These are phyloP conservation scores for Themeda triandra DNA, from an alignment of 176 grass and related monocot genomes.

Conservation along the genomic window DNA sequence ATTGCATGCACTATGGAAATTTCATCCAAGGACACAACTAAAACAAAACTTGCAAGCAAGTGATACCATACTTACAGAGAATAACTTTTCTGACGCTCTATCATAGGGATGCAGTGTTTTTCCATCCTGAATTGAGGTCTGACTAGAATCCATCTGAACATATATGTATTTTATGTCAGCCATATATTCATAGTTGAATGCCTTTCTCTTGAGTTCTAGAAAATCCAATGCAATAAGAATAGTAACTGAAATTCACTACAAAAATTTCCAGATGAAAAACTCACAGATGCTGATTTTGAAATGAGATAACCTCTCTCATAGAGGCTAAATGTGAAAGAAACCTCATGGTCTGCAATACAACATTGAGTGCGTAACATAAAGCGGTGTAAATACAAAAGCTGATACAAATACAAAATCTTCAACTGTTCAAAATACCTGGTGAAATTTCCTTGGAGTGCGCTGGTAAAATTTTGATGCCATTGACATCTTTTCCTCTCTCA, in stretches of 20 bases:
- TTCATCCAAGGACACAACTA: background rate
- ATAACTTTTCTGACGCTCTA: constrained; percentile 77
- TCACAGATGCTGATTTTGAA: constrained; percentile 68
- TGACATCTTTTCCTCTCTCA: constrained; percentile 23
- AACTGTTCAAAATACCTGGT: constrained; percentile 34
- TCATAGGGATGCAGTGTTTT: constrained; percentile 97
- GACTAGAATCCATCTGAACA: constrained; percentile 62
- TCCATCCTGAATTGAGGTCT: constrained; percentile 49
- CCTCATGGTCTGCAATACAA: constrained; percentile 66
- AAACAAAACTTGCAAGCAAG: constrained; percentile 6
- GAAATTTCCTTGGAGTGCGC: constrained; percentile 31
- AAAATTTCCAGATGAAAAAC: constrained; percentile 37
- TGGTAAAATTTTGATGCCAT: constrained; percentile 45
- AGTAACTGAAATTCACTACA: background rate
- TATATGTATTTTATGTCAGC: constrained; percentile 29
- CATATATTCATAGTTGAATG: background rate
- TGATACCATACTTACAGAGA: constrained; percentile 74
- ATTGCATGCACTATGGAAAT: background rate
- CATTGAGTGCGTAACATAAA: constrained; percentile 31
- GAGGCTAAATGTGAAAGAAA: constrained; percentile 91
- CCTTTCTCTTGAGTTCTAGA: constrained; percentile 19
- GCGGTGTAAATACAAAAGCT: background rate
- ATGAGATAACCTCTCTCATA: constrained; percentile 85
- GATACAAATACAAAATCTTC: constrained; percentile 12
- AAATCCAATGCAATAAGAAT: constrained; percentile 11